Base-by-base conservation (phyloP, 768 basidiomycete species). In the Suillus ampliporus region DNA sequence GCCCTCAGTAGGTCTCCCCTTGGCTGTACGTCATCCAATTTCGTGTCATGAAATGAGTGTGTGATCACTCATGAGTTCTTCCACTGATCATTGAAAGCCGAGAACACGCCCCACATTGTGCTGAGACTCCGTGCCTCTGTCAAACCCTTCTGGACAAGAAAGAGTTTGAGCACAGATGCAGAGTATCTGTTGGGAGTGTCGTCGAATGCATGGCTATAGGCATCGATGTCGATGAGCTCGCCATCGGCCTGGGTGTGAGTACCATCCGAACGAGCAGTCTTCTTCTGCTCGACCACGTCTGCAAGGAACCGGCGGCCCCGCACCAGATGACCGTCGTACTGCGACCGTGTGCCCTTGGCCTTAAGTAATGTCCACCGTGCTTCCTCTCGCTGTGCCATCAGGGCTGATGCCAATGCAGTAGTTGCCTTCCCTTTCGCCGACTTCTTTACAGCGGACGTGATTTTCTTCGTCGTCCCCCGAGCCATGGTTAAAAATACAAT, bases 61-160 rank as follows among this genome's bases (percentile, higher is more conserved):
- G 31, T 6, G 31, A 31, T 31, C 31, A 38, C 37, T 11, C 11
- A 38, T 11, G 37, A 10, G 11, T 38, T 38, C 11, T 38, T 38
- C 37, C 37, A 38, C 37, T 13, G 10, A 38, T 38, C 37, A 10
- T 38, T 38, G 37, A 38, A 38, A 2, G 44, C 23, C 19, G 66
- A 68, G 15, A 75, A 69, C 43, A 74, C 72, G 5, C 69, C 67
- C 14, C 68, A 62, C 14, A 66, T 71, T 0, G 73, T 75, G 21
- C 15, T 44, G 10, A 38, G n/a, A 2, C 64, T 64, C 1, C 43
- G 44, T 9, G 64, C 61, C 34, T 79, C 71, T 0, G 56, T 64
- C 19, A 77, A 64, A 52, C 77, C 77, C 60, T 79, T 78, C 44
- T 75, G 68, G 1, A 70, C 68, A 1, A 78, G 54, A 46, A 69